Base-by-base conservation (phyloP, 352 stramenopile species). In the Globisporangium canariense region DNA sequence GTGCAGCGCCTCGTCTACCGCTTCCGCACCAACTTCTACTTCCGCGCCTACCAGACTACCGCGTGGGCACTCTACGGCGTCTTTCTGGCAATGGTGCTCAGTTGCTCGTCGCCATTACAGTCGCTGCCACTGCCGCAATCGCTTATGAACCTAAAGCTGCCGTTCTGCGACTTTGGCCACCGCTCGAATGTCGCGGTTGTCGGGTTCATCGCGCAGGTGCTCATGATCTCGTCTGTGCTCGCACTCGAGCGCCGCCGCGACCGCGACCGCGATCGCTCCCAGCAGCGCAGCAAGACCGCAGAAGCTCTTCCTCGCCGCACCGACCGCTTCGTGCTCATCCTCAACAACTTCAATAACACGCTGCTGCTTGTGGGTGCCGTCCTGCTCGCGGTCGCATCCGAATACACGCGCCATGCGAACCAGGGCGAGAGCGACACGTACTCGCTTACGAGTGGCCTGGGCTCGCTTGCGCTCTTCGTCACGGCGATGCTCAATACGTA, bases 321-420 rank as follows among this genome's bases (percentile, higher is more conserved):
- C 14, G 78, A 79, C 46, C 83, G 78, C 11, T 76, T 86, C 60
- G 78, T 88, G 46, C 74, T 93, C 52, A 78, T 90, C 55, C 67
- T 91, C 45, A 89, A 95, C 75, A 93, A 93, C 75, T 93, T 88
- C 62, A 92, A 89, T 71, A 93, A 95, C 70, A 89, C 92, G 79
- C 63, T 93, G 62, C 68, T 91, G 49, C 67, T 92, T 47, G 78
- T 92, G 5, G 83, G 84, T 20, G 86, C 84, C 11, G 68, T 87
- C 28, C 28, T 90, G 30, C 62, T 95, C 8, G 84, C 84, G 1
- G 34, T 83, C 41, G 73, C 71, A 22, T 90, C 83, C 32, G 84
- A 93, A 62, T 76, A 78, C 64, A 74, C 71, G n/a, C 78, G 75
- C n/a, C 58, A 77, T 67, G 52, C 18, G 3, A 62, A 57, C 36